phyloP scores from a whole-genome alignment of 1,139 yeast species.

The Yamadazyma diddensiae region DNA sequence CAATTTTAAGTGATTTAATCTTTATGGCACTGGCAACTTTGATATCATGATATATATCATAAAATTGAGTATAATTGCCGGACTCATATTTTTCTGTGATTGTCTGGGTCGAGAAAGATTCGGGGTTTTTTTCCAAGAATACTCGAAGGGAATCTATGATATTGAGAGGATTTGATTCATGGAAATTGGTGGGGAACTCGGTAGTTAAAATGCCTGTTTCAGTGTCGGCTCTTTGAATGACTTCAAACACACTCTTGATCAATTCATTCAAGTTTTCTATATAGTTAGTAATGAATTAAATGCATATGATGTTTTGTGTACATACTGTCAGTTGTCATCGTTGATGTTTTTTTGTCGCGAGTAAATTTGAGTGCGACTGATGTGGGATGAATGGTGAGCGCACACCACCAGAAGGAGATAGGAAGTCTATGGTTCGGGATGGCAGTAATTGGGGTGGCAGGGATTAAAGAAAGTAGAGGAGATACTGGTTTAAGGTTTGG shows the following conservation, averaged over 20 bases:
- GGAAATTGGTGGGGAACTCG: constrained; percentile 43
- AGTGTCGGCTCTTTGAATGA: constrained; percentile 27
- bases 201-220: constrained; percentile 33
- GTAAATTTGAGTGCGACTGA: neutral
- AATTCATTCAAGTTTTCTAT: constrained; percentile 6
- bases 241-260: constrained; percentile 10
- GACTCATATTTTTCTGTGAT: constrained; percentile 20
- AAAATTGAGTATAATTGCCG: constrained; percentile 43
- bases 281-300: constrained; percentile 1
- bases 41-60: constrained; percentile 69
- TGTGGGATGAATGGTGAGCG: too few species aligned
- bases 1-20: constrained; percentile 49
- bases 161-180: constrained; percentile 40
- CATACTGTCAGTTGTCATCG: constrained; percentile 2
- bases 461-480: too few species aligned
- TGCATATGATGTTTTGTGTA: neutral
- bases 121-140: constrained; percentile 26
- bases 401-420: too few species aligned
- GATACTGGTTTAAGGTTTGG: too few species aligned
- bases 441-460: too few species aligned
- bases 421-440: too few species aligned
- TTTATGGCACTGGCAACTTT: constrained; percentile 57
- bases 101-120: constrained; percentile 15
- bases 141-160: constrained; percentile 42
- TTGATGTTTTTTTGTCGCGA: constrained; percentile 1